A percentile compares a stretch with the other conserved stretches of the same genome.
Evolutionary conservation across 1,284 basidiomycete species (phyloP).

Genomic region (Ceratobasidium sp.): DNA sequence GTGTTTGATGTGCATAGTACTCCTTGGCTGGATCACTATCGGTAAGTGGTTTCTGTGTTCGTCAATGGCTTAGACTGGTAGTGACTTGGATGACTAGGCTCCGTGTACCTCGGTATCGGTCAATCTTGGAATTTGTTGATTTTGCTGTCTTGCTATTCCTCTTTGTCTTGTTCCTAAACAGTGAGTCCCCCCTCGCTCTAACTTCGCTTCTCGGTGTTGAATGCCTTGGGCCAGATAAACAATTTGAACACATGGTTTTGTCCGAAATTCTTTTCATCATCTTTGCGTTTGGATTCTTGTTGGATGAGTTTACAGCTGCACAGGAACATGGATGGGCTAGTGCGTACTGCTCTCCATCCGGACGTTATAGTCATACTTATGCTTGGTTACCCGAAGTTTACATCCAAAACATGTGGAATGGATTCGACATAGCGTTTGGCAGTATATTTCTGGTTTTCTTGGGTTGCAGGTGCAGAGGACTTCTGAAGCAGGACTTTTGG

Average conservation of each 20-base stretch:
- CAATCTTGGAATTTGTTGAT: constrained; percentile 83
- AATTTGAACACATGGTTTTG: constrained; percentile 64
- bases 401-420: constrained; percentile 87
- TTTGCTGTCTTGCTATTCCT: constrained; percentile 75
- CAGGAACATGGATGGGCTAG: constrained; percentile 89
- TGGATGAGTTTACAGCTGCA: constrained; percentile 85
- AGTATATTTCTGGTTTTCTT: constrained; percentile 79
- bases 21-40: constrained; percentile 87
- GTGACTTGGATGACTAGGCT: constrained; percentile 62
- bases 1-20: constrained; percentile 79
- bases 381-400: constrained; percentile 69
- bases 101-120: constrained; percentile 84
- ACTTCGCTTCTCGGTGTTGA: not conserved
- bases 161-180: constrained; percentile 79
- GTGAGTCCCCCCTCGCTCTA: constrained; percentile 60
- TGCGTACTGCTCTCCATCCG: constrained; percentile 58
- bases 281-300: constrained; percentile 79
- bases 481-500: constrained; percentile 64
- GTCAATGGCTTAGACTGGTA: not conserved
- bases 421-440: constrained; percentile 85
- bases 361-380: not conserved
- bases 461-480: constrained; percentile 73
- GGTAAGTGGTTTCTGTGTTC: constrained; percentile 58
- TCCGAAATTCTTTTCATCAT: constrained; percentile 82
- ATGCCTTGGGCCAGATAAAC: constrained; percentile 64